Percentiles rank a stretch among this genome's conserved stretches.
phyloP scores from a whole-genome alignment of 108 stramenopile genomes.

The Fistulifera pelliculosa region DNA sequence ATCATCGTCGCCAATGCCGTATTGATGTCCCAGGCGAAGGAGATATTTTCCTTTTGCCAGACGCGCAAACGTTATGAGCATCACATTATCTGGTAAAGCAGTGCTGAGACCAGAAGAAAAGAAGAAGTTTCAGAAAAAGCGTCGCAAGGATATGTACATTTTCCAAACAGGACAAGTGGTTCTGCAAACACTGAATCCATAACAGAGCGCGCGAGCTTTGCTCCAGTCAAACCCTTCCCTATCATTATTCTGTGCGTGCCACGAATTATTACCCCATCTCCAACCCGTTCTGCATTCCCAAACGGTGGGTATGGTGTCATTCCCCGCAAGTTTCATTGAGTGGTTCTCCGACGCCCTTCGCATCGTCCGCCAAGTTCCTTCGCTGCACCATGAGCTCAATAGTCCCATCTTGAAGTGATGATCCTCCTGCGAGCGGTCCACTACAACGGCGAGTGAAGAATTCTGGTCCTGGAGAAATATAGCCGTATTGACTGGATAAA shows the following conservation, averaged over 20 bases:
- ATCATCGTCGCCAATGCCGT: conserved; percentile 52
- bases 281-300: conserved; percentile 71
- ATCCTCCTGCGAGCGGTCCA: conserved; percentile 88
- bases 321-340: conserved; percentile 78
- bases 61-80: conserved; percentile 49
- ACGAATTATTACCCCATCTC: conserved; percentile 72
- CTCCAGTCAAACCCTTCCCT: conserved; percentile 38
- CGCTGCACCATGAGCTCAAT: conserved; percentile 95
- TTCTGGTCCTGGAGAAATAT: conserved; percentile 72
- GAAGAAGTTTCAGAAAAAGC: conserved; percentile 6
- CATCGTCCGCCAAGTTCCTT: conserved; percentile 65
- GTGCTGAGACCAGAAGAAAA: conserved; percentile 23
- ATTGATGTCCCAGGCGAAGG: conserved; percentile 88
- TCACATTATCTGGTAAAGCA: conserved; percentile 51
- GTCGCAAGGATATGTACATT: neutral
- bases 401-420: conserved; percentile 72
- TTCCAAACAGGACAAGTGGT: conserved; percentile 56
- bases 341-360: conserved; percentile 61
- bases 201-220: conserved; percentile 37
- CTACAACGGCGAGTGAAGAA: conserved; percentile 52
- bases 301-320: conserved; percentile 73
- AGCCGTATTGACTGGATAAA: conserved; percentile 93
- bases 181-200: conserved; percentile 78
- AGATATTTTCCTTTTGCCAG: conserved; percentile 21
- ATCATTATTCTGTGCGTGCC: conserved; percentile 80